Evolutionary conservation across 73 alveolate genomes (phyloP).

Genomic region (Tetrahymena thermophila): DNA sequence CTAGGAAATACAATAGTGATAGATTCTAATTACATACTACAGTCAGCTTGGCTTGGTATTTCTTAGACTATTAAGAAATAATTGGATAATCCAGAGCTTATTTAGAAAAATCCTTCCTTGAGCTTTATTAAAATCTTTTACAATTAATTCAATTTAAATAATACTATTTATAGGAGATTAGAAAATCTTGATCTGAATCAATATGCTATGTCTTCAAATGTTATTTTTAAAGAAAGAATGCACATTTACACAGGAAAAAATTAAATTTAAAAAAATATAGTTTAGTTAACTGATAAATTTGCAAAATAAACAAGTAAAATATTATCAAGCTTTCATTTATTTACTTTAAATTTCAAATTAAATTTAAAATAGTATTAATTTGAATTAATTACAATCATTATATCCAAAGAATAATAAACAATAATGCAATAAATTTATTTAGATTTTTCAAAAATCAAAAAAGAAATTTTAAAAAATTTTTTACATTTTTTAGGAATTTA

Average conservation of each 20-base stretch:
- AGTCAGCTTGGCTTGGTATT: neutral
- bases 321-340: too few relatives aligned
- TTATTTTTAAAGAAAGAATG: slow-evolving; percentile 11
- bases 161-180: neutral
- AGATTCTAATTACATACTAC: neutral
- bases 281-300: neutral
- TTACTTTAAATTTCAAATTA: too few relatives aligned
- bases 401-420: too few relatives aligned
- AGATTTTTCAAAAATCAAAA: too few relatives aligned
- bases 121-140: neutral
- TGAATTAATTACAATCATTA: too few relatives aligned
- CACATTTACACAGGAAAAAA: neutral
- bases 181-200: neutral
- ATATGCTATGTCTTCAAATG: slow-evolving; percentile 8
- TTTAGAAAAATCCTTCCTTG: neutral
- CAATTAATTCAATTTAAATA: neutral
- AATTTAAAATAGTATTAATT: too few relatives aligned
- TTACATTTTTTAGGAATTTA: too few relatives aligned
- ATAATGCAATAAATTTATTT: too few relatives aligned
- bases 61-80: neutral
- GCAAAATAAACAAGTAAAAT: neutral
- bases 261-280: neutral
- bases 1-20: neutral
- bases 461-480: too few relatives aligned
- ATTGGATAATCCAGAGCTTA: neutral